Evolutionary conservation across 176 grass and related monocot species (phyloP).

Genomic region (Juncus effusus): DNA sequence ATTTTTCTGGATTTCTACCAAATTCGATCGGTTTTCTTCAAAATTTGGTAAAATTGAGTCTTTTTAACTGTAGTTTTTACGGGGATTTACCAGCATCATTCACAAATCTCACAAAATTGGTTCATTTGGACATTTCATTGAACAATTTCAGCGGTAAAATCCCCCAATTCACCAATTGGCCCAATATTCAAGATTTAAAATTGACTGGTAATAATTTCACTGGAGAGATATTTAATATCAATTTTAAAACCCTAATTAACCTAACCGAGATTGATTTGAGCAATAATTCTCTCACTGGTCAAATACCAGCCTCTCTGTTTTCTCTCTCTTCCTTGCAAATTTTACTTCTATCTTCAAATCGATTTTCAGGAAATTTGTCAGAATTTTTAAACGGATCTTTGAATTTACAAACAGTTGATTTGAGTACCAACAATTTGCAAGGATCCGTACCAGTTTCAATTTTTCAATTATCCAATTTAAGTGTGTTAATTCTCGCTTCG

Average conservation of each 20-base stretch:
- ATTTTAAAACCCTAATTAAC: constrained; percentile 1
- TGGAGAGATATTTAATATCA: constrained; percentile 25
- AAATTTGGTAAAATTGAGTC: constrained; percentile 29
- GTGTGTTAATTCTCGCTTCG: constrained; percentile 35
- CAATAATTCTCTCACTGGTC: constrained; percentile 38
- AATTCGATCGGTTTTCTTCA: constrained; percentile 35
- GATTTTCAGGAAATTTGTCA: constrained; percentile 23
- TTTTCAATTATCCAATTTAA: constrained; percentile 38
- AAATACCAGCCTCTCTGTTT: constrained; percentile 38
- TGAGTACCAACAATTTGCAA: constrained; percentile 41
- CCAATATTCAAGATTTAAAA: constrained; percentile 15
- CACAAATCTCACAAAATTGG: constrained; percentile 38
- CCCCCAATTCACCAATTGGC: constrained; percentile 29
- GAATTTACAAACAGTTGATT: constrained; percentile 21
- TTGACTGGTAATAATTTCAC: constrained; percentile 37
- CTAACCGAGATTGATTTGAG: constrained; percentile 27
- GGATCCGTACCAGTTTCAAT: constrained; percentile 36
- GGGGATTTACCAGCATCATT: constrained; percentile 38
- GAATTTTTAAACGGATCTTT: constrained; percentile 18
- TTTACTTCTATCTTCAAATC: constrained; percentile 34
- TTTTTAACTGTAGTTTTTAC: constrained; percentile 33
- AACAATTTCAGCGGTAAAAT: constrained; percentile 47
- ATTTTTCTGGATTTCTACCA: constrained; percentile 44
- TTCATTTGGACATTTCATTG: constrained; percentile 25
- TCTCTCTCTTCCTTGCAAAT: constrained; percentile 28